These are phyloP conservation scores for Cytospora schulzeri DNA, from an alignment of 2,329 filamentous ascomycete species.

Conservation along the genomic window DNA sequence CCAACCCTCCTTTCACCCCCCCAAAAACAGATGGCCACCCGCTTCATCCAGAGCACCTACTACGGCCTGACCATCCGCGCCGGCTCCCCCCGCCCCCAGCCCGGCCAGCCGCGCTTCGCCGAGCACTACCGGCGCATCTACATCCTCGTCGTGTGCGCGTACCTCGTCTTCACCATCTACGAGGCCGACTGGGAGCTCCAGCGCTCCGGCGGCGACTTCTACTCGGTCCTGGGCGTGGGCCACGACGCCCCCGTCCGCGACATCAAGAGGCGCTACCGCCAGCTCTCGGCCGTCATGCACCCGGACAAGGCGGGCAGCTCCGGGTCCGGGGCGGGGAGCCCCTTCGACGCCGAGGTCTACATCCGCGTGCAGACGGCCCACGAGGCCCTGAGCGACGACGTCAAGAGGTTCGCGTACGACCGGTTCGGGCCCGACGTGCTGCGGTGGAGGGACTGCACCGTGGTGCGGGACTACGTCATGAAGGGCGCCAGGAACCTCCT, in stretches of 20 bases:
- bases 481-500: constrained; percentile 61
- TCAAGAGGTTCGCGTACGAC: constrained; percentile 84
- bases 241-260: constrained; percentile 70
- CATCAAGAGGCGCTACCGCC: constrained; percentile 83
- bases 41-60: constrained; percentile 77
- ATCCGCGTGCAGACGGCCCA: constrained; percentile 81
- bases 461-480: constrained; percentile 72
- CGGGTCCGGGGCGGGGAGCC: constrained; percentile 35
- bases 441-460: constrained; percentile 66
- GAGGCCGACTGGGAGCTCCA: constrained; percentile 85
- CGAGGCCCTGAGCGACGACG: constrained; percentile 78
- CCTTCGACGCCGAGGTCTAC: constrained; percentile 57
- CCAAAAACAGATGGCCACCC: constrained; percentile 67
- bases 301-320: constrained; percentile 69
- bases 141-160: constrained; percentile 77
- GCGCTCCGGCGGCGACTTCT: constrained; percentile 69
- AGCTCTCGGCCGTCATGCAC: constrained; percentile 71
- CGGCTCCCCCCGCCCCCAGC: constrained; percentile 76
- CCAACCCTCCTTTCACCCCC: constrained; percentile 10
- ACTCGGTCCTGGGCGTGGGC: constrained; percentile 72
- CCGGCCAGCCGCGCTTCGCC: constrained; percentile 68
- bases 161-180: constrained; percentile 90
- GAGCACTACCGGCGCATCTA: constrained; percentile 81
- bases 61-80: constrained; percentile 89
- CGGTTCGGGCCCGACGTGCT: constrained; percentile 77